Evolutionary conservation across 495 filamentous ascomycete genomes (phyloP).

Genomic region (Pyronema omphalodes): DNA sequence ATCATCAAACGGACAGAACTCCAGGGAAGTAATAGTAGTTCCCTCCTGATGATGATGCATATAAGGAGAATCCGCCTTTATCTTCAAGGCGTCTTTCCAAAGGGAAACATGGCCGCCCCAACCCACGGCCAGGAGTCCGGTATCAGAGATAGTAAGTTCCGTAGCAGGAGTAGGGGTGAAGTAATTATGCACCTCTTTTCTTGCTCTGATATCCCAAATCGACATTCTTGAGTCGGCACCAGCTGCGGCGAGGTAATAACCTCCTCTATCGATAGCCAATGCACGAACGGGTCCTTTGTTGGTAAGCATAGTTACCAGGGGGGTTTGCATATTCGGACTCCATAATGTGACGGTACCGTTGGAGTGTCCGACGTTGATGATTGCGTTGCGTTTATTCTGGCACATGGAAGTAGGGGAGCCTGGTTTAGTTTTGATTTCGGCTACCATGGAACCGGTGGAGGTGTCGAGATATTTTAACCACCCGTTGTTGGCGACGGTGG

Average conservation of each 20-base stretch:
- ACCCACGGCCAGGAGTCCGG: constrained; percentile 66
- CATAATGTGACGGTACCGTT: constrained; percentile 87
- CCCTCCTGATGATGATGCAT: constrained; percentile 86
- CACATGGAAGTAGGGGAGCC: constrained; percentile 68
- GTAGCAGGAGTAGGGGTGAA: constrained; percentile 73
- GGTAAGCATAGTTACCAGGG: constrained; percentile 84
- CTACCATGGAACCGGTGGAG: constrained; percentile 70
- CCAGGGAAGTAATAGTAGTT: constrained; percentile 55
- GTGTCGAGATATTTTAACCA: constrained; percentile 89
- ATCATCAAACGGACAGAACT: constrained; percentile 93
- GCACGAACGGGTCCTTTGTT: constrained; percentile 83
- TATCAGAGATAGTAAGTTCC: constrained; percentile 71
- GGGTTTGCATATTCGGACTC: constrained; percentile 80
- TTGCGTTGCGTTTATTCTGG: constrained; percentile 81
- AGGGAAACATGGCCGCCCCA: constrained; percentile 81
- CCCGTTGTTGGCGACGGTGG: constrained; percentile 66
- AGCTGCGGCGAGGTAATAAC: constrained; percentile 86
- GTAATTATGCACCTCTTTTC: constrained; percentile 79
- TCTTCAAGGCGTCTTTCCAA: constrained; percentile 78
- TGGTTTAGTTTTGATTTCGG: constrained; percentile 62
- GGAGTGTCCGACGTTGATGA: constrained; percentile 78
- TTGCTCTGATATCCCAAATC: constrained; percentile 92
- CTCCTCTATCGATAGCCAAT: constrained; percentile 69
- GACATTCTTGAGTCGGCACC: constrained; percentile 84
- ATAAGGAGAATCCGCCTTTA: constrained; percentile 67